Conservation (phyloP, 768 basidiomycete species). For the Chalciporus piperatus region DNA sequence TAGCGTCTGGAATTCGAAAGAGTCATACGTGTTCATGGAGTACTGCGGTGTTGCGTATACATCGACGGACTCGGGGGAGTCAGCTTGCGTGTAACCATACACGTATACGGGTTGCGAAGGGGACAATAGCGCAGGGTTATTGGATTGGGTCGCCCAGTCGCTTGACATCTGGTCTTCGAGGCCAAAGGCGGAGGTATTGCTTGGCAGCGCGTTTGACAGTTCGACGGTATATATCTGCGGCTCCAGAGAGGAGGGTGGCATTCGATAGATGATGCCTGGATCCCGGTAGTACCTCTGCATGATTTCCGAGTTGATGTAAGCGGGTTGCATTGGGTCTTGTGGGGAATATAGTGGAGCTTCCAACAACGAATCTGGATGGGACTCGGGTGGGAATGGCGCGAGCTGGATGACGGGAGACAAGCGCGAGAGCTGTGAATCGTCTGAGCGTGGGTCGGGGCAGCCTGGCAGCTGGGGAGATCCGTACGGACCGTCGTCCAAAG, state of each 20-base stretch:
- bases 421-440: constrained; percentile 20
- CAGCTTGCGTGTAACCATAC: constrained; percentile 21
- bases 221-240: constrained; percentile 21
- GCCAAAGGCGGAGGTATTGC: constrained; percentile 13
- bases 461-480: constrained; percentile 3
- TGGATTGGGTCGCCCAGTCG: constrained; percentile 14
- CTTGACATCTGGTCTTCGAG: constrained; percentile 7
- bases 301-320: constrained; percentile 23
- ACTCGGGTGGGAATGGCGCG: constrained; percentile 16
- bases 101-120: constrained; percentile 15
- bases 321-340: constrained; percentile 18
- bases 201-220: constrained; percentile 7
- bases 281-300: constrained; percentile 22
- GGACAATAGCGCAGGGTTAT: constrained; percentile 15
- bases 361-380: constrained; percentile 11
- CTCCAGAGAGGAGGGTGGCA: constrained; percentile 8
- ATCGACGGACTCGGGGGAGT: constrained; percentile 18
- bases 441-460: constrained; percentile 12
- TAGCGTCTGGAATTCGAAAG: constrained; percentile 33
- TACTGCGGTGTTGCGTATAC: constrained; percentile 16
- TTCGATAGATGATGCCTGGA: constrained; percentile 14
- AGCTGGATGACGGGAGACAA: constrained; percentile 18
- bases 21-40: constrained; percentile 25
- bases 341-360: constrained; percentile 13
- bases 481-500: constrained; percentile 20